Base-by-base conservation (phyloP, 192 early-diverging fungal species). In the Backusella macrospora region DNA sequence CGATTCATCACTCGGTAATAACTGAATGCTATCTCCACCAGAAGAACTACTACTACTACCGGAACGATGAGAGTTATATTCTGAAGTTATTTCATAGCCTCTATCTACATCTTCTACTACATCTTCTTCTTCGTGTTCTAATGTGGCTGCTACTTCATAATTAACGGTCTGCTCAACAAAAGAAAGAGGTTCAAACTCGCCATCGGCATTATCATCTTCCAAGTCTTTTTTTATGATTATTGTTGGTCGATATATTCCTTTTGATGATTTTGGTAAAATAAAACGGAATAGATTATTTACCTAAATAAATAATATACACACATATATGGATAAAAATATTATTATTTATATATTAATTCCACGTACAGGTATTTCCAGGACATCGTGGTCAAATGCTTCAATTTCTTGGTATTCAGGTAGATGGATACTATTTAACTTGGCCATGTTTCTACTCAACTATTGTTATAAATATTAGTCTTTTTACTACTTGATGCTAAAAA, bases 261-360 rank as follows among this genome's bases (percentile, higher is more conserved):
- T 59, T 26, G 52, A 59, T 26, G 52, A 59, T 59, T 59, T 59
- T 59, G 52, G 52, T 18, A 59, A 29, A 52, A 10, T 52, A 52
- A 52, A n/a, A 7, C 49, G 49, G 21, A 52, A 52, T 52, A 52
- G 18, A 52, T 52, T 52, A 21, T 52, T 52, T 18, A 52, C 49
- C 49, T 52, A 52, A 52, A 4, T 9, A 43, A 43, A 43, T 9
- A 43, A 43, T 9, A 43, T 9, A 43, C 6, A 43, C 6, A 43
- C 6, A 43, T 43, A 43, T 9, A 43, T 9, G 10, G 10, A 43
- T 9, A 43, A 43, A 42, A 43, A 43, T 9, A 43, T 4, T 9
- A 43, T 9, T 9, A 34, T 34, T 34, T 2, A 34, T 34, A 34
- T 34, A 34, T 34, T 34, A 2, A 34, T 34, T 34, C 29, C 29